Percentiles rank a stretch among this genome's conserved stretches.
Conservation (phyloP, 192 early-diverging fungal genomes). For the Lobosporangium transversale region DNA sequence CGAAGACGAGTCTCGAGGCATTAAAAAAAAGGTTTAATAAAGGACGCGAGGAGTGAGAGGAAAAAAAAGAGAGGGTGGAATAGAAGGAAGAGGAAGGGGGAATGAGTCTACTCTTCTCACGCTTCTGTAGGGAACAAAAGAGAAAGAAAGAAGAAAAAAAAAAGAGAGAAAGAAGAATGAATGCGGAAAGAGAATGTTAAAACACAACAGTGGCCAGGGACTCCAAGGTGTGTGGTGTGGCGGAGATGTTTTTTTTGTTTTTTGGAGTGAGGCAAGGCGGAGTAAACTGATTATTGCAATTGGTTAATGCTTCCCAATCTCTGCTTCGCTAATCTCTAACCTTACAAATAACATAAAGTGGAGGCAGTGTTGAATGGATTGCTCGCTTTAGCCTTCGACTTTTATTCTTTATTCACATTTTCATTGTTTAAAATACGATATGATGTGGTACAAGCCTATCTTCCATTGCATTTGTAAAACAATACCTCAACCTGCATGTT, state of each 20-base stretch:
- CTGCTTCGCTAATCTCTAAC: neutral
- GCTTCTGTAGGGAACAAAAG: slow-evolving; percentile 6
- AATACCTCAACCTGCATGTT: no score
- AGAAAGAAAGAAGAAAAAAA: slow-evolving; percentile 5
- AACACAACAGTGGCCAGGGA: neutral
- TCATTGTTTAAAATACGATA: no score
- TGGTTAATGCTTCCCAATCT: no score
- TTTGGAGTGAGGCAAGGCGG: neutral
- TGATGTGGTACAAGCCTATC: no score
- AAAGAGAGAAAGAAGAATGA: slow-evolving; percentile 4
- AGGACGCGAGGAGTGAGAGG: slow-evolving; percentile 1
- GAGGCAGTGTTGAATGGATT: no score
- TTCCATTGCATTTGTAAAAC: no score
- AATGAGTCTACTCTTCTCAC: neutral
- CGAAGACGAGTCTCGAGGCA: slow-evolving; percentile 30
- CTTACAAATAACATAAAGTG: no score
- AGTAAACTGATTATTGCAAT: no score
- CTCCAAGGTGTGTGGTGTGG: no score
- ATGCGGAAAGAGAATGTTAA: slow-evolving; percentile 9
- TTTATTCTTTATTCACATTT: no score
- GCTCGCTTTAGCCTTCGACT: no score
- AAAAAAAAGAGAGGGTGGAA: neutral
- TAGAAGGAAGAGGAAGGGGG: neutral
- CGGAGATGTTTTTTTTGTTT: neutral
- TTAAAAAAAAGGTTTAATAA: no score